Evolutionary conservation across 1,284 basidiomycete species (phyloP), one percentile per base, ranked within the genome.

Genomic region (Ceratobasidium sp.): DNA sequence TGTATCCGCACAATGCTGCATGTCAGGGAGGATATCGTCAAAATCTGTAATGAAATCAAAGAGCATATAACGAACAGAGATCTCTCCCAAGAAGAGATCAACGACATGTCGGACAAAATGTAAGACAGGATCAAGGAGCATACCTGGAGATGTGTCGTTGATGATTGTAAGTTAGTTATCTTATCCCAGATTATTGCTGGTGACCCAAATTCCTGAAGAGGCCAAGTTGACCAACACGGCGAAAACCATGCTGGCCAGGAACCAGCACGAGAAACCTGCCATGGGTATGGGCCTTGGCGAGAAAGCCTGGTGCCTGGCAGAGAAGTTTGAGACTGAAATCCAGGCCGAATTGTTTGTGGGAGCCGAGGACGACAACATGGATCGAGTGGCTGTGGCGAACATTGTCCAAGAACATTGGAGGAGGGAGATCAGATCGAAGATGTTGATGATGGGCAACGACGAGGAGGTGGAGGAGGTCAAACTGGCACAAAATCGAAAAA

Each of bases 201-300:
- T n/a, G 18, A 54, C 20, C 3, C 20, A n/a, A n/a, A 18, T 8
- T 7, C 8, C 16, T 7, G 23, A 27, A 62, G 59, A 4, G 14
- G 33, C 30, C 33, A 38, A 38, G 33, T n/a, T 62, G 18, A 38
- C 59, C 4, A 12, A 35, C 20, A 23, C 12, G 33, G 59, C 59
- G 6, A 7, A 8, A 3, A 62, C 10, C 14, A 12, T 12, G 30
- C n/a, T 62, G 59, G 23, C 16, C 5, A 16, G 23, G 59, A 62
- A 62, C 33, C 10, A 62, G 33, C 33, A 62, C n/a, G 18, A 20
- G n/a, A 62, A 23, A 12, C 59, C 59, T 4, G 59, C 59, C 14
- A 62, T 23, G 59, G 59, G 59, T 35, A 62, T 62, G 59, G 30
- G 33, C 10, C 16, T 14, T 10, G 59, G 59, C 14, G 59, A 62